Base-by-base conservation (phyloP, 805 yeast species). In the Danielozyma ontarioensis region DNA sequence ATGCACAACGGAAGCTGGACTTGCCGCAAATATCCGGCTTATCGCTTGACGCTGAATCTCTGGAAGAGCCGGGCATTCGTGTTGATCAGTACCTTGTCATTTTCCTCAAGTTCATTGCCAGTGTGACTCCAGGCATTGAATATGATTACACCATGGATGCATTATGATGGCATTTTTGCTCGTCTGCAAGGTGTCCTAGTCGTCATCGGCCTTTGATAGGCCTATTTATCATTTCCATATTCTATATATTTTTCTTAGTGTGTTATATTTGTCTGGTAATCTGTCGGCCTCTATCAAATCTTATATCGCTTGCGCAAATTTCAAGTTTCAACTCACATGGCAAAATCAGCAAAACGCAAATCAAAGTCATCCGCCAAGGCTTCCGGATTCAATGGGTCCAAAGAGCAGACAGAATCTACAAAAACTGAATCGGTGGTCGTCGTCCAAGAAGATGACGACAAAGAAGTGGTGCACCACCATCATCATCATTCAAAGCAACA, bases 101-200 rank as follows among this genome's bases (percentile, higher is more conserved):
- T 12, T 93, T 93, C 56, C 70, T 93, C 50, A 93, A 93, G 61
- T 93, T 93, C 52, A 90, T 93, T 30, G 84, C 97, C 6, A 86
- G 97, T 63, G 97, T 93, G 6, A 89, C 96, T 1, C 98, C 98
- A 0, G 96, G 97, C 13, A 89, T 93, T 36, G 96, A 90, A 62
- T 94, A 90, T 58, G 98, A 93, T 50, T 88, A 88, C 55, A 93
- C 98, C n/a, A 93, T 90, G 97, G 89, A 88, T 56, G 97, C 95
- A 1, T 76, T 83, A 51, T 82, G 51, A 32, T 17, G 25, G 31
- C 13, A 21, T 8, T 28, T n/a, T n/a, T n/a, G n/a, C n/a, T n/a
- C n/a, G n/a, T n/a, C n/a, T n/a, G n/a, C n/a, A n/a, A n/a, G n/a
- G n/a, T n/a, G n/a, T n/a, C n/a, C n/a, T n/a, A n/a, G n/a, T n/a